Evolutionary conservation across 805 yeast genomes (phyloP).

Genomic region (Phaffomyces antillensis): DNA sequence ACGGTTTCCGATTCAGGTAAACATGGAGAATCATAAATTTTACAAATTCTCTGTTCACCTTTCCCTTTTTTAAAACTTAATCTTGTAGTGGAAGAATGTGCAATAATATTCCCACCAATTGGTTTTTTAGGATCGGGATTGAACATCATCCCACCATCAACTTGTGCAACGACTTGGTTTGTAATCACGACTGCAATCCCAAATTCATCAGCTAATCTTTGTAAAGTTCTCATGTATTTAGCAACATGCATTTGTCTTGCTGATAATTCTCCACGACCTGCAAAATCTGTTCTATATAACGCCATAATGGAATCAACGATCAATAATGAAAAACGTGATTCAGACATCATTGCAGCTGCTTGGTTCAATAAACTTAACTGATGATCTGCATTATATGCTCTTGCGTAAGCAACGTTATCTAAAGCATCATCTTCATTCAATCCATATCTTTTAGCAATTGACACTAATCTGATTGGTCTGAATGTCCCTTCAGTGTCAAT

Average conservation of each 20-base stretch:
- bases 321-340: slow-evolving; percentile 79
- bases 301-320: slow-evolving; percentile 99
- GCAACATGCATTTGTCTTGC: slow-evolving; percentile 95
- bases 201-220: slow-evolving; percentile 92
- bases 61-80: slow-evolving; percentile 84
- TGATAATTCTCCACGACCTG: slow-evolving; percentile 92
- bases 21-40: slow-evolving; percentile 93
- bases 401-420: slow-evolving; percentile 94
- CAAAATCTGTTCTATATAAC: slow-evolving; percentile 85
- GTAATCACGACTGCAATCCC: slow-evolving; percentile 96
- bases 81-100: slow-evolving; percentile 94
- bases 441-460: slow-evolving; percentile 88
- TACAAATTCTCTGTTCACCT: slow-evolving; percentile 89
- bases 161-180: slow-evolving; percentile 97
- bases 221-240: slow-evolving; percentile 83
- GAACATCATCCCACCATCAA: slow-evolving; percentile 74
- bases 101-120: slow-evolving; percentile 96
- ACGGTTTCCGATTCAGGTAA: slow-evolving; percentile 92
- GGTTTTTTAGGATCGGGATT: slow-evolving; percentile 98
- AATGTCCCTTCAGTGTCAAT: slow-evolving; percentile 98
- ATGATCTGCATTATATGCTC: slow-evolving; percentile 97
- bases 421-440: slow-evolving; percentile 89
- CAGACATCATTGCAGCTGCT: slow-evolving; percentile 96
- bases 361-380: slow-evolving; percentile 78
- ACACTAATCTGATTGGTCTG: slow-evolving; percentile 81